Base-by-base conservation (phyloP, 2,329 filamentous ascomycete species). In the Exophiala phaeomuriformis region DNA sequence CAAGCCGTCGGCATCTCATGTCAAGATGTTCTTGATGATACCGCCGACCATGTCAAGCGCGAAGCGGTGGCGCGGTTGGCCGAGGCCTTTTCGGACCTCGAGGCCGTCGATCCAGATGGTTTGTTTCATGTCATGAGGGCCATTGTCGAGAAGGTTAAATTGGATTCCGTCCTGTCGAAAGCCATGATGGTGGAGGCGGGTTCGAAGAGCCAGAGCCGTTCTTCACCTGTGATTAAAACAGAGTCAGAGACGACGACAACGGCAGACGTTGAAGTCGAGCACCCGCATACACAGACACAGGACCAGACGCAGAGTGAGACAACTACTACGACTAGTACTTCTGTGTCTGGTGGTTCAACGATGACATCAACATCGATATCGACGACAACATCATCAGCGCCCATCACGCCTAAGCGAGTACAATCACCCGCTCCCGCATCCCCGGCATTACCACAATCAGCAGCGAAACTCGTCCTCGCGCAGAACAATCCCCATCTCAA, bases 81-180 rank as follows among this genome's bases (percentile, higher is more conserved):
- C 0, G 88, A 95, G 67, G 90, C 91, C 0, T 94, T 93, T 75
- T 85, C 84, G 3, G 79, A 84, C 8, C 77, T 98, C 32, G 88
- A 97, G 68, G 82, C 87, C 42, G 77, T 91, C 31, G 91, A 98
- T 64, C 91, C 91, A 0, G 91, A 96, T 67, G 90, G 90, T 12
- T 82, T 90, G 39, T 93, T 91, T 64, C 83, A 95, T 61, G 77
- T 98, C 10, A 77, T 98, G 65, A 86, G 84, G 64, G 79, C 82
- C 52, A 80, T 95, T 60, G 77, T 94, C 56, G 79, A 87, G n/a
- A 81, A 82, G 52, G 78, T 94, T 44, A 79, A 85, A 55, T 65
- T 64, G 65, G 66, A 68, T 53, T 27, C 39, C 12, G 12, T 41
- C 12, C 19, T 41, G 19, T 5, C 9, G 12, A 27, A 41, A 10